Base-by-base conservation (phyloP, 2,329 filamentous ascomycete genomes). In the Xylariaceae sp. region DNA sequence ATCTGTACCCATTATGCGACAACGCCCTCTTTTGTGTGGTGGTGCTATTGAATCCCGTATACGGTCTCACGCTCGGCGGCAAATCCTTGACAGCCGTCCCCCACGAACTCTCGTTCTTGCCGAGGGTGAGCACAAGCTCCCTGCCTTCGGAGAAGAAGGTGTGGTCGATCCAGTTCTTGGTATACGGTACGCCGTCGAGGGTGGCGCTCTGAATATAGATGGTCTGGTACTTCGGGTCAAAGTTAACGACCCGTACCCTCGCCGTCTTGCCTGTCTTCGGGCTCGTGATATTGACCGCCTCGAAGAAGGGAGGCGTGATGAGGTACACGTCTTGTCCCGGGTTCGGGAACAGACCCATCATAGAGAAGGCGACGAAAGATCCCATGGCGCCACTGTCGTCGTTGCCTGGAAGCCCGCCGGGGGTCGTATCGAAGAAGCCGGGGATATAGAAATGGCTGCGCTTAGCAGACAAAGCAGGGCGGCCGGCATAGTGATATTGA, bases 371-470 rank as follows among this genome's bases (percentile, higher is more conserved):
- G 1, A 78, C 64, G 43, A 84, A 85, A 0, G 73, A 73, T 13
- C 80, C 81, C 80, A 85, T 85, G 0, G 82, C 78, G 3, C 82
- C 82, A 32, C 70, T 73, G 55, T 86, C 82, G 42, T 85, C 81
- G 53, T 85, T 86, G 0, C 82, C 83, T 0, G 82, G 80, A 6
- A 86, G 71, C 0, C 81, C 82, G 2, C 61, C 63, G 0, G 74
- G 61, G 0, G 72, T 74, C 1, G 74, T 69, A 49, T 74, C 71
- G 64, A 85, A 86, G 50, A 70, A 75, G 0, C 66, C 65, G 0
- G 81, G 81, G 30, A 85, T 83, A 52, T 85, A 85, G 49, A 66
- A 74, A 51, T 84, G 81, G 0, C 71, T 69, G 32, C 76, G 74
- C 30, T 56, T 51, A 1, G 72, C 68, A 0, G 71, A 75, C 2